A percentile compares a stretch with the other conserved stretches of the same genome.
phyloP scores from a whole-genome alignment of 1,284 basidiomycete species.

The Sporisorium exsertum region DNA sequence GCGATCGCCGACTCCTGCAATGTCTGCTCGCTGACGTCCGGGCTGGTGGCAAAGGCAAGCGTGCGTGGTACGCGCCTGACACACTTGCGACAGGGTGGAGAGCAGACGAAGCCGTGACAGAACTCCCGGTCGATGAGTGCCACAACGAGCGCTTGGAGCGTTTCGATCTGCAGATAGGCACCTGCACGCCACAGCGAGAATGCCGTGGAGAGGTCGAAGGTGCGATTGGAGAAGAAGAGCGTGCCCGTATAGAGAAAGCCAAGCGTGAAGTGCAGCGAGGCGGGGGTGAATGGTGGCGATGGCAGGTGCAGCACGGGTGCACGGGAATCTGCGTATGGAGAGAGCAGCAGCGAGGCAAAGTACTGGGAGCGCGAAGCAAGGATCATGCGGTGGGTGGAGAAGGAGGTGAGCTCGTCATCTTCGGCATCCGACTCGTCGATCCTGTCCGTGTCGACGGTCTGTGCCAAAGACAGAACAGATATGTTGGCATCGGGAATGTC shows the following conservation, averaged over 20 bases:
- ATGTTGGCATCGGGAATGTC: slow-evolving; percentile 57
- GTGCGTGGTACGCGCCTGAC: slow-evolving; percentile 58
- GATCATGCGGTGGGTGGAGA: slow-evolving; percentile 91
- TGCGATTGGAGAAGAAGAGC: slow-evolving; percentile 88
- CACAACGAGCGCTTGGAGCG: slow-evolving; percentile 52
- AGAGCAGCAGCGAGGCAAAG: slow-evolving; percentile 80
- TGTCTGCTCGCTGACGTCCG: slow-evolving; percentile 54
- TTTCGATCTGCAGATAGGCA: slow-evolving; percentile 79
- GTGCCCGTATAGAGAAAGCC: slow-evolving; percentile 95
- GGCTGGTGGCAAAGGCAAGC: slow-evolving; percentile 51
- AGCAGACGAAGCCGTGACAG: slow-evolving; percentile 61
- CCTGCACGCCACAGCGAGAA: slow-evolving; percentile 89
- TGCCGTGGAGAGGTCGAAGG: slow-evolving; percentile 90
- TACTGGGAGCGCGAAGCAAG: slow-evolving; percentile 89
- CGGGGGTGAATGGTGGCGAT: slow-evolving; percentile 89
- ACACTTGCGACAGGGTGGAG: slow-evolving; percentile 62
- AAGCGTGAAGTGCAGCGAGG: slow-evolving; percentile 91
- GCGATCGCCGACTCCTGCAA: slow-evolving; percentile 37
- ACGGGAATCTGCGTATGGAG: slow-evolving; percentile 73
- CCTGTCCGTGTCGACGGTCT: slow-evolving; percentile 42
- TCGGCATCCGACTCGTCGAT: slow-evolving; percentile 41
- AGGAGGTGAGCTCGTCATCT: slow-evolving; percentile 70
- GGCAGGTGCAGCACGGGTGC: slow-evolving; percentile 51
- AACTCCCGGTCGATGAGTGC: slow-evolving; percentile 61
- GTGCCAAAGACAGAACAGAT: slow-evolving; percentile 48